A percentile compares a stretch with the other conserved stretches of the same genome.
These are phyloP conservation scores for Brassica balearica DNA, from an alignment of 441 rosid species.

Conservation along the genomic window DNA sequence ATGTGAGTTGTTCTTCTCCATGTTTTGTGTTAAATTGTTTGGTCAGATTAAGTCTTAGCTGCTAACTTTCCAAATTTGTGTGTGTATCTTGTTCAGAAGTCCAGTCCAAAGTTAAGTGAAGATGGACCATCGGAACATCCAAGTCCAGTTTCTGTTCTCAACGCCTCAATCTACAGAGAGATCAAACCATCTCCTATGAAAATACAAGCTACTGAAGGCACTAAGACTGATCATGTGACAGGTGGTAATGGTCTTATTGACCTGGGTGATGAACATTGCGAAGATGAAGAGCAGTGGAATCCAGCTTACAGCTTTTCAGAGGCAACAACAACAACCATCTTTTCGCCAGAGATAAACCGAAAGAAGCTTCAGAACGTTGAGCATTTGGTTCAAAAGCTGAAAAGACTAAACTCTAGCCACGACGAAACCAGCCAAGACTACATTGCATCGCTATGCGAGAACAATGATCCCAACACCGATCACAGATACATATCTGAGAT, in stretches of 20 bases:
- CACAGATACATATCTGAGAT: constrained; percentile 93
- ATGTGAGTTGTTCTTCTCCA: constrained; percentile 50
- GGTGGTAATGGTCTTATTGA: constrained; percentile 47
- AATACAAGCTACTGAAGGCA: constrained; percentile 30
- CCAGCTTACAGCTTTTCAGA: constrained; percentile 49
- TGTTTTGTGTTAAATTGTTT: constrained; percentile 13
- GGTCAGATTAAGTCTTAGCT: not conserved
- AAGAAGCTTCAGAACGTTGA: constrained; percentile 84
- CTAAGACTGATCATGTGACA: constrained; percentile 45
- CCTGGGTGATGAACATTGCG: constrained; percentile 42
- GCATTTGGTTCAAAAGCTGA: constrained; percentile 81
- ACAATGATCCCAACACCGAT: constrained; percentile 62
- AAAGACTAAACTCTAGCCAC: constrained; percentile 75
- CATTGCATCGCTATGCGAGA: constrained; percentile 92
- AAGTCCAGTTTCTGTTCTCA: constrained; percentile 93
- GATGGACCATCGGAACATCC: constrained; percentile 69
- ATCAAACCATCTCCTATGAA: constrained; percentile 66
- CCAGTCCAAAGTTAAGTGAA: constrained; percentile 53
- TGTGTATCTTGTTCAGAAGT: constrained; percentile 45
- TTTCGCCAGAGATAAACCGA: constrained; percentile 68
- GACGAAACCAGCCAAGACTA: constrained; percentile 88
- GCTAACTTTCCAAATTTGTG: constrained; percentile 36
- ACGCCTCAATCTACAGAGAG: constrained; percentile 58
- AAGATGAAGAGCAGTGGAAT: constrained; percentile 53
- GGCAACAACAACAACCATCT: constrained; percentile 43